A percentile compares a stretch with the other conserved stretches of the same genome.
phyloP scores from a whole-genome alignment of 2,329 filamentous ascomycete genomes.

The Fusarium compactum region DNA sequence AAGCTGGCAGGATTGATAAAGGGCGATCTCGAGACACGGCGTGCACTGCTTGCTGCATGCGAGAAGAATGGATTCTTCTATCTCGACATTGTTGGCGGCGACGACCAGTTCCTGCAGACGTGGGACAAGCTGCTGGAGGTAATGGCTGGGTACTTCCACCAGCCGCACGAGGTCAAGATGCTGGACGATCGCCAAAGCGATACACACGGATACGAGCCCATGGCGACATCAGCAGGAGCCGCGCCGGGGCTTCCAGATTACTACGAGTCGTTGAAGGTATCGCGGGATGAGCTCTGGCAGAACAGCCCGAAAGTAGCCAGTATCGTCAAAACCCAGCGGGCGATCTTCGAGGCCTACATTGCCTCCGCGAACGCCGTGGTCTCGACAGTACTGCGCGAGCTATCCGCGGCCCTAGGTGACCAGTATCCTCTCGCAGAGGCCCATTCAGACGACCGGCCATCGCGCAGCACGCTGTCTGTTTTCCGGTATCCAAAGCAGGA shows the following conservation, averaged over 20 bases:
- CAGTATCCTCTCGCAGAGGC: conserved; percentile 12
- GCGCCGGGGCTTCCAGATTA: conserved; percentile 11
- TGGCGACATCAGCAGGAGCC: conserved; percentile 11
- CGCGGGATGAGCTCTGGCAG: conserved; percentile 7
- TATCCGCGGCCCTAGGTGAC: conserved; percentile 5
- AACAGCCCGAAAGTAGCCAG: conserved; percentile 7
- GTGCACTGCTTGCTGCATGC: conserved; percentile 9
- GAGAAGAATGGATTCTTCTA: conserved; percentile 12
- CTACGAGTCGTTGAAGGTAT: conserved; percentile 13
- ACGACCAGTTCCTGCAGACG: conserved; percentile 10
- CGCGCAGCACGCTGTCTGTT: conserved; percentile 9
- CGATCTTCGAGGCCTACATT: conserved; percentile 10
- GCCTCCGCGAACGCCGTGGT: conserved; percentile 5
- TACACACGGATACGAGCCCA: conserved; percentile 9
- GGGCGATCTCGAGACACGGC: conserved; percentile 7
- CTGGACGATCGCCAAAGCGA: conserved; percentile 6
- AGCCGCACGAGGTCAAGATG: conserved; percentile 11
- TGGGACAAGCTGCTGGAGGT: conserved; percentile 10
- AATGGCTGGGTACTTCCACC: conserved; percentile 8
- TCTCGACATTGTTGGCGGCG: conserved; percentile 9
- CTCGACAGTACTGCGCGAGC: conserved; percentile 9
- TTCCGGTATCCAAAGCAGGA: conserved; percentile 9
- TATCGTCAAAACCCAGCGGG: conserved; percentile 9
- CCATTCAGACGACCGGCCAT: conserved; percentile 7
- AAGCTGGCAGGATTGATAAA: conserved; percentile 10